Conservation (phyloP, 345 rosid species). For the Bruguiera gymnorhiza region DNA sequence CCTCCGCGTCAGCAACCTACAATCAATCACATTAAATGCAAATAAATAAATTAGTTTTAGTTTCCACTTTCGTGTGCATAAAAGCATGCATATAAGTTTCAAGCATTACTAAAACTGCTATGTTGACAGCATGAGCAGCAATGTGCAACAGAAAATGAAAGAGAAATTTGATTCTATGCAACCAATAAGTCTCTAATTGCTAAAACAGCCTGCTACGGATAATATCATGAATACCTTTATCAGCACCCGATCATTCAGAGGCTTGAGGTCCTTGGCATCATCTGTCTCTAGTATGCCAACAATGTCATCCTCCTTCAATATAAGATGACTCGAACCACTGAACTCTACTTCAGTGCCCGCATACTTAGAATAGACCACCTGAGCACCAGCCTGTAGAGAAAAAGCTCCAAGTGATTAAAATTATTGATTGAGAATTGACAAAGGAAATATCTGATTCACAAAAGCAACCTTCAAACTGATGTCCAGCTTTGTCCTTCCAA, state of each 20-base stretch:
- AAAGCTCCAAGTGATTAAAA: background rate
- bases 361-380: constrained; percentile 79
- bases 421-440: background rate
- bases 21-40: background rate
- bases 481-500: constrained; percentile 59
- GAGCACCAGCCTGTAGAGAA: constrained; percentile 59
- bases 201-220: background rate
- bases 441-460: background rate
- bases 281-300: constrained; percentile 90
- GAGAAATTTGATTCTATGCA: no score
- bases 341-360: constrained; percentile 90
- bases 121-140: no score
- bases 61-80: no score
- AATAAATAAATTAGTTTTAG: no score
- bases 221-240: constrained; percentile 51
- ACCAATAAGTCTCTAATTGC: background rate
- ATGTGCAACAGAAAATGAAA: no score
- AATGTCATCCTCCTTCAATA: constrained; percentile 88
- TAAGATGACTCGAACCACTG: constrained; percentile 71
- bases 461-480: constrained; percentile 50
- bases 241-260: constrained; percentile 81
- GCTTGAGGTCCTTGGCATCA: constrained; percentile 88
- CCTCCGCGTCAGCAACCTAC: constrained; percentile 90
- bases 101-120: no score
- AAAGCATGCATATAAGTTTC: no score